These are phyloP conservation scores for Penicillium sp. DNA, from an alignment of 2,329 filamentous ascomycete genomes.

Conservation along the genomic window DNA sequence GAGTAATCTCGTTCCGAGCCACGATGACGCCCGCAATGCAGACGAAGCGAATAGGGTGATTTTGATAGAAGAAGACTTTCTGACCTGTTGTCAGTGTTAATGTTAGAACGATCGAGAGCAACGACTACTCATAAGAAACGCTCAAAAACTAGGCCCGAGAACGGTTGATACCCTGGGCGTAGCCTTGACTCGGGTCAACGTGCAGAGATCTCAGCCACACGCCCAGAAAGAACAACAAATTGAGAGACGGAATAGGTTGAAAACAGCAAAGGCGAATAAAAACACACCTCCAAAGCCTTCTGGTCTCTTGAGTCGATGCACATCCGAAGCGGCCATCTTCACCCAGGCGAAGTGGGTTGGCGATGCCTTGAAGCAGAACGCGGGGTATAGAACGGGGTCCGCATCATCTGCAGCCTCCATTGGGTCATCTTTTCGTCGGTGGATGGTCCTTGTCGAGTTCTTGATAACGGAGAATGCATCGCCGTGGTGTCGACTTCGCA, in stretches of 20 bases:
- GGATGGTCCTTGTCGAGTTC: background rate
- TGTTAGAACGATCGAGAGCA: background rate
- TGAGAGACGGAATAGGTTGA: background rate
- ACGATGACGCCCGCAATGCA: slow-evolving; percentile 70
- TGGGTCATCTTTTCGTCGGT: slow-evolving; percentile 24
- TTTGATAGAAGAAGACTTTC: slow-evolving; percentile 63
- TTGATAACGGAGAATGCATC: background rate
- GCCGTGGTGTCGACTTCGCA: background rate
- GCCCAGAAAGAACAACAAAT: background rate
- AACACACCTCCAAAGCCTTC: slow-evolving; percentile 52
- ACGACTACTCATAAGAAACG: background rate
- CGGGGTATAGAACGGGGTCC: slow-evolving; percentile 51
- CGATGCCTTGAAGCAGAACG: slow-evolving; percentile 59
- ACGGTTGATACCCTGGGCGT: background rate
- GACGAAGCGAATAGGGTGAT: slow-evolving; percentile 75
- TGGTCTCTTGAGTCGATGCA: slow-evolving; percentile 51
- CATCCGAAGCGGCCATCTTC: slow-evolving; percentile 56
- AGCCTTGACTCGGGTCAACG: background rate
- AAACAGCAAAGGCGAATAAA: background rate
- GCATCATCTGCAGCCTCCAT: slow-evolving; percentile 26
- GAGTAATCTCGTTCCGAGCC: slow-evolving; percentile 55
- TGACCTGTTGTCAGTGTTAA: slow-evolving; percentile 42
- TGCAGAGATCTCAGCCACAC: background rate
- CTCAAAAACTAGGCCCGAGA: background rate
- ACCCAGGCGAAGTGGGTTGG: slow-evolving; percentile 64